A percentile compares a stretch with the other conserved stretches of the same genome.
phyloP scores from a whole-genome alignment of 2,329 filamentous ascomycete species.

The Cyphellophora europaea region DNA sequence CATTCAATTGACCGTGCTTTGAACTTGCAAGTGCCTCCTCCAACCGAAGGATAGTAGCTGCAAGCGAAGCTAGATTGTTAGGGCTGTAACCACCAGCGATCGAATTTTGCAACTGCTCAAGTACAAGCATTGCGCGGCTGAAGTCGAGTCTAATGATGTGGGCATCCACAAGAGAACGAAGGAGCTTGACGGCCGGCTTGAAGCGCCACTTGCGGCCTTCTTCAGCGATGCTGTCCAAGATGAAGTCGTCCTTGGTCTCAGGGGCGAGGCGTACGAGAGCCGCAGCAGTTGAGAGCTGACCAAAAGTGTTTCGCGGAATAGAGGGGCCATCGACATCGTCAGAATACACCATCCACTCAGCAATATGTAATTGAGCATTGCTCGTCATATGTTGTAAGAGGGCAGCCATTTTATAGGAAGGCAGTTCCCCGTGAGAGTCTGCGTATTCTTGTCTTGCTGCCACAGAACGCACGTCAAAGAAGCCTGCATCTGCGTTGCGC shows the following conservation, averaged over 20 bases:
- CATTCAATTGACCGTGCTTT: conserved; percentile 1
- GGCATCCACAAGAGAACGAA: conserved; percentile 12
- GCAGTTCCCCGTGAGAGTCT: conserved; percentile 18
- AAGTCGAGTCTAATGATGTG: conserved; percentile 11
- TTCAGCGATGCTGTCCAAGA: conserved; percentile 7
- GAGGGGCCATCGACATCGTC: conserved; percentile 45
- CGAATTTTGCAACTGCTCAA: conserved; percentile 7
- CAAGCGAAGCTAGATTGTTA: conserved; percentile 26
- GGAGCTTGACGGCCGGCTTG: conserved; percentile 12
- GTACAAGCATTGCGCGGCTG: conserved; percentile 4
- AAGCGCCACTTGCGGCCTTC: background rate
- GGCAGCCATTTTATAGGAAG: conserved; percentile 29
- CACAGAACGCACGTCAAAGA: conserved; percentile 7
- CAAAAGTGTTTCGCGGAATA: conserved; percentile 36
- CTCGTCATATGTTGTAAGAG: conserved; percentile 43
- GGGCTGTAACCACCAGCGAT: conserved; percentile 20
- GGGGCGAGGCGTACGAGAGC: conserved; percentile 47
- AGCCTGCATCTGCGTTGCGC: conserved; percentile 4
- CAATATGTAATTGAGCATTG: conserved; percentile 38
- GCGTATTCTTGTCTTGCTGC: conserved; percentile 10
- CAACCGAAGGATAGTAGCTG: conserved; percentile 20
- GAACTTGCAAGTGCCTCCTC: conserved; percentile 6
- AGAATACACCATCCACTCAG: conserved; percentile 43
- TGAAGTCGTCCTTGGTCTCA: conserved; percentile 33
- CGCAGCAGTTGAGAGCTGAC: conserved; percentile 38